Evolutionary conservation across 495 filamentous ascomycete genomes (phyloP).

Genomic region (Tuber borchii): DNA sequence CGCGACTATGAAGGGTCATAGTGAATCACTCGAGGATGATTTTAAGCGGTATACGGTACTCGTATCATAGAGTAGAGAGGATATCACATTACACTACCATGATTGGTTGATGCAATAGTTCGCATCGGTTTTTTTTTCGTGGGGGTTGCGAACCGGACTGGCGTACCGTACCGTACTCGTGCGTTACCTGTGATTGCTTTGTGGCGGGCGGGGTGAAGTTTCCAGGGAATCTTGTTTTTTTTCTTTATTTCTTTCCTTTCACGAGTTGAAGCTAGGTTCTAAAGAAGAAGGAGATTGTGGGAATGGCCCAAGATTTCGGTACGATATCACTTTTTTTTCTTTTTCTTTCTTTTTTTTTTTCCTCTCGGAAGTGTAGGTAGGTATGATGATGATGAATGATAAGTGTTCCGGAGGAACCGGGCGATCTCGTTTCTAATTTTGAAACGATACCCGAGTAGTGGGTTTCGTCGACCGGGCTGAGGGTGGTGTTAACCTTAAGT

Average conservation of each 20-base stretch:
- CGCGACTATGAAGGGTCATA: neutral
- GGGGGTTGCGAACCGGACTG: neutral
- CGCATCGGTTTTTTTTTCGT: neutral
- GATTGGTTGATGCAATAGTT: neutral
- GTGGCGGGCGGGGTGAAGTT: neutral
- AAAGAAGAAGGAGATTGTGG: neutral
- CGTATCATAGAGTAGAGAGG: too few species aligned
- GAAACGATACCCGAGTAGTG: neutral
- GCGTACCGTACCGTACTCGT: neutral
- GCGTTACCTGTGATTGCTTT: neutral
- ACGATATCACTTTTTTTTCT: neutral
- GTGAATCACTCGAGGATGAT: neutral
- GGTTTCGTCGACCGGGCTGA: neutral
- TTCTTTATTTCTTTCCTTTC: neutral
- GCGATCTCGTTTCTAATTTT: neutral
- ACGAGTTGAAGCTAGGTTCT: too few species aligned
- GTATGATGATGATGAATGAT: too few species aligned
- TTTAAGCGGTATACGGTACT: neutral
- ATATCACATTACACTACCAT: neutral
- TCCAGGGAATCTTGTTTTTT: neutral
- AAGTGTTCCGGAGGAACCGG: neutral
- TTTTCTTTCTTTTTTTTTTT: too few species aligned
- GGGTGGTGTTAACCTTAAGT: neutral
- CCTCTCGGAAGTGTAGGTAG: neutral
- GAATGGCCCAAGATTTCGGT: neutral